phyloP scores from a whole-genome alignment of 208 protist genomes.

The Histomonas meleagridis region DNA sequence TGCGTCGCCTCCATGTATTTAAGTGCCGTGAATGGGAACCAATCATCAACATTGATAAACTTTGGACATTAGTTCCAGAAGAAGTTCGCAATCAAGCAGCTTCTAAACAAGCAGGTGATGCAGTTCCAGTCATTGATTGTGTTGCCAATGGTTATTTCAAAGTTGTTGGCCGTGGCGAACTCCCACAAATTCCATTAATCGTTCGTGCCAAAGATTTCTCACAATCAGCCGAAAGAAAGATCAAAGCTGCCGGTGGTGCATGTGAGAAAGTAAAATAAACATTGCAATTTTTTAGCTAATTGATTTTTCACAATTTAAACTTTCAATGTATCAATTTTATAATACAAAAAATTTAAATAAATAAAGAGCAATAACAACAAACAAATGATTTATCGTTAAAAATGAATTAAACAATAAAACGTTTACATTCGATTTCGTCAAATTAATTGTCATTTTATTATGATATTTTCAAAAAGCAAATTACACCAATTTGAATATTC shows the following conservation, averaged over 20 bases:
- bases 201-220: constrained; percentile 97
- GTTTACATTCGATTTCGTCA: too few relatives aligned
- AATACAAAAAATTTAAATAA: too few relatives aligned
- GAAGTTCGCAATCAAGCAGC: constrained; percentile 60
- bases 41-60: constrained; percentile 91
- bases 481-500: too few relatives aligned
- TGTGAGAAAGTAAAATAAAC: not conserved
- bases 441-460: too few relatives aligned
- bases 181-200: constrained; percentile 86
- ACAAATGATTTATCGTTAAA: too few relatives aligned
- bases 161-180: constrained; percentile 91
- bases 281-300: too few relatives aligned
- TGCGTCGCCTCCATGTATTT: constrained; percentile 87
- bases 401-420: too few relatives aligned
- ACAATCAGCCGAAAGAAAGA: constrained; percentile 95
- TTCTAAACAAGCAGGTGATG: constrained; percentile 62
- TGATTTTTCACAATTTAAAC: too few relatives aligned
- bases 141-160: constrained; percentile 88
- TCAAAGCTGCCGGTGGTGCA: constrained; percentile 87
- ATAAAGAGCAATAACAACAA: too few relatives aligned
- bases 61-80: constrained; percentile 87
- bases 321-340: too few relatives aligned
- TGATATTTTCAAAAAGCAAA: too few relatives aligned
- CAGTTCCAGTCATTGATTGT: constrained; percentile 93
- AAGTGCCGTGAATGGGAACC: constrained; percentile 78